A percentile compares a stretch with the other conserved stretches of the same genome.
phyloP scores from a whole-genome alignment of 202 grass and related monocot genomes.

The Musa balbisiana region DNA sequence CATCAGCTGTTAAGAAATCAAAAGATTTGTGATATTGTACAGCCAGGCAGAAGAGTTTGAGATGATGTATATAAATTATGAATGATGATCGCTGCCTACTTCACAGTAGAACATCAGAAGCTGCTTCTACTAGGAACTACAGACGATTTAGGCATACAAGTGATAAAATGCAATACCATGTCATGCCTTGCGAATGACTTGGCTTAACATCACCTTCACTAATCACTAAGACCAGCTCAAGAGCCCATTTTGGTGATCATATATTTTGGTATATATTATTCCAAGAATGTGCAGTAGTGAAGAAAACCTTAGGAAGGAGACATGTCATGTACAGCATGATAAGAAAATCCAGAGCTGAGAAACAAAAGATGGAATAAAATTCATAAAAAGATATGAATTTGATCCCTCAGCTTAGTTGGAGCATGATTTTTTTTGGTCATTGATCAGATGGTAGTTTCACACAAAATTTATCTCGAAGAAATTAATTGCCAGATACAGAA shows the following conservation, averaged over 20 bases:
- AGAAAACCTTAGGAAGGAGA: not conserved
- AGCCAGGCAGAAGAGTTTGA: not conserved
- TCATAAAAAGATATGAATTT: not conserved
- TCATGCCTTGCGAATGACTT: no score
- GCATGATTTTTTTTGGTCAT: no score
- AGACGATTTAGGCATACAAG: not conserved
- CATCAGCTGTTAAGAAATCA: conserved; percentile 37
- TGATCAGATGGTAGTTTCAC: no score
- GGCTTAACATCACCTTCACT: no score
- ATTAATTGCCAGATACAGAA: no score
- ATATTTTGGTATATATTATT: not conserved
- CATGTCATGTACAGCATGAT: not conserved
- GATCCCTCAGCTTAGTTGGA: no score
- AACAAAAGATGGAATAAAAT: not conserved
- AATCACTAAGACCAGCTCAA: no score
- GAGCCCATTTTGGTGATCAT: not conserved
- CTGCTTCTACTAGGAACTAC: not conserved
- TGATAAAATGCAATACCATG: no score
- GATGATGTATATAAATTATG: not conserved
- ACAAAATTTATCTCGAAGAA: no score
- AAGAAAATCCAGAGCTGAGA: not conserved
- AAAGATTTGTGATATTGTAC: not conserved
- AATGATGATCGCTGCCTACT: not conserved
- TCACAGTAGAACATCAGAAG: not conserved
- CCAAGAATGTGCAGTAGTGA: not conserved